Evolutionary conservation across 495 filamentous ascomycete species (phyloP).

Genomic region (Trichoderma orchidacearum): DNA sequence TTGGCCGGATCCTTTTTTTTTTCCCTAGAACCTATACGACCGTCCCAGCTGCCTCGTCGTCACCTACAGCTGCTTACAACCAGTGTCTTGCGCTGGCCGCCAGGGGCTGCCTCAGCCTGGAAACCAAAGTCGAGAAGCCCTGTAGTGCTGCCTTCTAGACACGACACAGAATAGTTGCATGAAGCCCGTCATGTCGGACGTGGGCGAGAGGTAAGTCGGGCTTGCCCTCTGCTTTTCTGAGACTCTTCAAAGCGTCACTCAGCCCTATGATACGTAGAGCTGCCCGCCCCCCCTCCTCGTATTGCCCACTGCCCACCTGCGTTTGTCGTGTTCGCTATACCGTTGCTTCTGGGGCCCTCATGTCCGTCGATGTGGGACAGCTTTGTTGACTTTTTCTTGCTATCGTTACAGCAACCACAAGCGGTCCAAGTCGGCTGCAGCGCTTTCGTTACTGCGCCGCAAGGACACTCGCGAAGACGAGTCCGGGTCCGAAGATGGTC

Average conservation of each 20-base stretch:
- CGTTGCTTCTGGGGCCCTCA: neutral
- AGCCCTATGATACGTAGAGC: no score
- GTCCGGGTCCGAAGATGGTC: constrained; percentile 25
- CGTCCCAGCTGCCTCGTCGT: neutral
- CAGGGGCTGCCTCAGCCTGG: neutral
- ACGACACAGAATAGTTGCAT: neutral
- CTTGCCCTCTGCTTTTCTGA: neutral
- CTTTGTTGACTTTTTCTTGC: neutral
- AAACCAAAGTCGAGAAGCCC: neutral
- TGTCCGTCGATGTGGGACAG: neutral
- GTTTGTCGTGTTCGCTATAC: neutral
- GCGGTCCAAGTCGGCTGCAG: constrained; percentile 34
- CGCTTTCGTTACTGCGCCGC: constrained; percentile 33
- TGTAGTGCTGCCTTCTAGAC: no score
- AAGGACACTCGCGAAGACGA: constrained; percentile 31
- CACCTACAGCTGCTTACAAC: neutral
- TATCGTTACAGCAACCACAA: constrained; percentile 25
- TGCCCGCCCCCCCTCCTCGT: neutral
- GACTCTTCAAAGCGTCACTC: no score
- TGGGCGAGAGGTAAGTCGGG: constrained; percentile 3
- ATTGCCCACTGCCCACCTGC: neutral
- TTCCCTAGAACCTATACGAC: neutral
- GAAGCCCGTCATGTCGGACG: constrained; percentile 4
- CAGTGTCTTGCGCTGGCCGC: neutral
- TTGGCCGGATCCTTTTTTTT: neutral